Percentiles rank a stretch among this genome's conserved stretches.
phyloP scores from a whole-genome alignment of 768 basidiomycete species.

The Pleurotus citrinopileatus region DNA sequence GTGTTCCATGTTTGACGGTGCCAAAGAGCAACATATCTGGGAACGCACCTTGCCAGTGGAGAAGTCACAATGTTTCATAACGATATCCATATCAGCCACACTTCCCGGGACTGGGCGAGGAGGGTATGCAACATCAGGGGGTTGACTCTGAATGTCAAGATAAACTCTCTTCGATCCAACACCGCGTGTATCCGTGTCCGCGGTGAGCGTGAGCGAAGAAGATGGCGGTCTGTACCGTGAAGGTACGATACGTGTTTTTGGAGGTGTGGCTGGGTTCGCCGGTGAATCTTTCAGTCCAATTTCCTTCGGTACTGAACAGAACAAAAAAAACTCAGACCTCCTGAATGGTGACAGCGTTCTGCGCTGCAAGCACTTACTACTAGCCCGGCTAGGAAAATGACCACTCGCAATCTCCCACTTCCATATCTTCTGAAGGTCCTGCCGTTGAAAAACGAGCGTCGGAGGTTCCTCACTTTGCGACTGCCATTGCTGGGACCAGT shows the following conservation, averaged over 20 bases:
- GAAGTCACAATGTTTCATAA: conserved; percentile 88
- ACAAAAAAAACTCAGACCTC: conserved; percentile 9
- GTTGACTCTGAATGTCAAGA: conserved; percentile 58
- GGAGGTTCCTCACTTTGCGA: conserved; percentile 40
- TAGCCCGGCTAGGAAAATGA: conserved; percentile 75
- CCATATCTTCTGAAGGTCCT: conserved; percentile 86
- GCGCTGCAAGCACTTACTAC: conserved; percentile 46
- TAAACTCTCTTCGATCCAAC: conserved; percentile 76
- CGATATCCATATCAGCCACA: conserved; percentile 83
- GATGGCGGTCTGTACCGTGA: conserved; percentile 44
- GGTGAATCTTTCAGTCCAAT: conserved; percentile 56
- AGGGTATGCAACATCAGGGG: conserved; percentile 71
- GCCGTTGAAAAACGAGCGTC: conserved; percentile 66
- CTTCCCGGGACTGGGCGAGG: conserved; percentile 80
- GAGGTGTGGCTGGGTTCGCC: conserved; percentile 66
- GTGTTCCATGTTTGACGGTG: conserved; percentile 9
- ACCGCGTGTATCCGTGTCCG: conserved; percentile 54
- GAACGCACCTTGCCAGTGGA: conserved; percentile 56
- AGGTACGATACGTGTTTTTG: conserved; percentile 38
- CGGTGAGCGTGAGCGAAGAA: conserved; percentile 29
- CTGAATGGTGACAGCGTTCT: background rate
- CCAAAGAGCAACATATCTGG: background rate
- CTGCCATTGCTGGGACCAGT: conserved; percentile 41
- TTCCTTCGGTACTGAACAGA: conserved; percentile 53
- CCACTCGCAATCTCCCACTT: conserved; percentile 90